Conservation (phyloP, 345 rosid species). For the Hypericum androsaemum region DNA sequence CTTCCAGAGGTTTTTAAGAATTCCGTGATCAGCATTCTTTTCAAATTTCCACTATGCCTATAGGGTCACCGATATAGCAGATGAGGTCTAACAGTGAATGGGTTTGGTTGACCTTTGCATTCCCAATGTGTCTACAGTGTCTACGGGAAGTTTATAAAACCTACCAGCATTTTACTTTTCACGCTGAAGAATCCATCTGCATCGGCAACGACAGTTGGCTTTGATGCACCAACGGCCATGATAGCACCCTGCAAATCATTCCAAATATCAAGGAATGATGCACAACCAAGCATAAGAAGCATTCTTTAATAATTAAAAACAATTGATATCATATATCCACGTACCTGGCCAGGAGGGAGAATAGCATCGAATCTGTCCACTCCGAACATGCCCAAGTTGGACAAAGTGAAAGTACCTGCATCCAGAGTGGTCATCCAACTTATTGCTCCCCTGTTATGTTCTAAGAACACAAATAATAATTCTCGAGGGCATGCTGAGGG, state of each 20-base stretch:
- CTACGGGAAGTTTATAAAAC: slow-evolving; percentile 12
- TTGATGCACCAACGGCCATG: slow-evolving; percentile 98
- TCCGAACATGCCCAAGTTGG: slow-evolving; percentile 93
- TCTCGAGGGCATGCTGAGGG: not conserved
- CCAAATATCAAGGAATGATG: not conserved
- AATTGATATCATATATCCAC: not conserved
- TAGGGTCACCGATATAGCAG: no score
- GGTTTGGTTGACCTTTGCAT: no score
- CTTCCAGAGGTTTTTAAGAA: no score
- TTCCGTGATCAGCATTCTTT: no score
- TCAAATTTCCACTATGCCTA: no score
- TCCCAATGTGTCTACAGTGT: not conserved
- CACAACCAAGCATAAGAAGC: slow-evolving; percentile 7
- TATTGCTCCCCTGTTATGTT: not conserved
- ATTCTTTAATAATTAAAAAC: not conserved
- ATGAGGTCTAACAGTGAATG: no score
- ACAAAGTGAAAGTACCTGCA: slow-evolving; percentile 88
- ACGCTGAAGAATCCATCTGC: slow-evolving; percentile 84
- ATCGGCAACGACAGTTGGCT: slow-evolving; percentile 82
- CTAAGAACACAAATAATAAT: not conserved
- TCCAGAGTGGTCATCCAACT: not conserved
- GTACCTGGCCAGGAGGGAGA: slow-evolving; percentile 92
- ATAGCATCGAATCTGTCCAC: slow-evolving; percentile 97
- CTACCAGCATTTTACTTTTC: slow-evolving; percentile 81
- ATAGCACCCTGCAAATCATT: slow-evolving; percentile 75